A percentile compares a stretch with the other conserved stretches of the same genome.
Conservation (phyloP, 2,329 filamentous ascomycete genomes). For the Colletotrichum spaethianum region DNA sequence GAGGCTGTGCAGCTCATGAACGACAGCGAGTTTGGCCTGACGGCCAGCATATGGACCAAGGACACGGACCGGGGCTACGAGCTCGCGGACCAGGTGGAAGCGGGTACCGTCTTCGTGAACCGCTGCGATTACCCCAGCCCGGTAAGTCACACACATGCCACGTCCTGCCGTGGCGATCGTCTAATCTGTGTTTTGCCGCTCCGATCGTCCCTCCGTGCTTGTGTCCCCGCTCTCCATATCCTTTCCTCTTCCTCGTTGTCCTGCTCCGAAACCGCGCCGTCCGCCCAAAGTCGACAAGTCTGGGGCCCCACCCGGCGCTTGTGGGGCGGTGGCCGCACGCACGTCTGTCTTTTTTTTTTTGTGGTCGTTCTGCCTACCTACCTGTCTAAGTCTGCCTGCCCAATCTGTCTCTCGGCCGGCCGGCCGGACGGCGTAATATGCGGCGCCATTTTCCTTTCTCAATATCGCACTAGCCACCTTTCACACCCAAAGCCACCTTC, state of each 20-base stretch:
- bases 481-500: too few species aligned
- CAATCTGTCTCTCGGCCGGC: not conserved
- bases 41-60: constrained; percentile 98
- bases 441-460: not conserved
- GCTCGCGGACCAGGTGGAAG: constrained; percentile 85
- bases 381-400: not conserved
- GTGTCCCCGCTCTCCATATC: constrained; percentile 18
- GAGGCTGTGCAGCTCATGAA: constrained; percentile 93
- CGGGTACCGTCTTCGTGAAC: constrained; percentile 97
- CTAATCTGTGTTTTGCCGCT: constrained; percentile 1
- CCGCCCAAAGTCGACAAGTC: not conserved
- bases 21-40: constrained; percentile 93
- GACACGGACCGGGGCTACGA: constrained; percentile 82
- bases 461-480: not conserved
- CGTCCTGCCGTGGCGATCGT: not conserved
- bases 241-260: not conserved
- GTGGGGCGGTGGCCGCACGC: not conserved
- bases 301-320: not conserved
- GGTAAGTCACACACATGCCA: constrained; percentile 67
- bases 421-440: not conserved
- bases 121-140: constrained; percentile 93
- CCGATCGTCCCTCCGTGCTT: constrained; percentile 28
- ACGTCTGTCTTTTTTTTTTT: not conserved
- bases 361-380: not conserved
- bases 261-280: not conserved